Evolutionary conservation across 1,139 yeast genomes (phyloP), one percentile per base, ranked within the genome.

Genomic region (Taphrina flavorubra): DNA sequence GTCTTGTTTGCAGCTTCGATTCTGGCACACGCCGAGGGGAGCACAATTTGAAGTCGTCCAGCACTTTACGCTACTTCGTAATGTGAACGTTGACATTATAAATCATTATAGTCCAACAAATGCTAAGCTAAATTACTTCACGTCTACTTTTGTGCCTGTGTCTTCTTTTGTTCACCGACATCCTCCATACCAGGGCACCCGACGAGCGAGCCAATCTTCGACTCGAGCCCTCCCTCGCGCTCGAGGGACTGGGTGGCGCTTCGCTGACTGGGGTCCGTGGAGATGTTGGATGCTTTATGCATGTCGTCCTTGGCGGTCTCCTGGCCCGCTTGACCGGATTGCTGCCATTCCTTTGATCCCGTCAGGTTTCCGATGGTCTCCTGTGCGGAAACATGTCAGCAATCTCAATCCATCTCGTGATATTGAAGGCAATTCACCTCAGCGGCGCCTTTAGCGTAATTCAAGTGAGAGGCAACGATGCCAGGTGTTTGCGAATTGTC

Each of bases 101-200:
- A 2, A 25, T 25, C 31, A 25, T 25, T 25, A 25, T 25, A 25
- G 4, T 2, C 31, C 31, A 4, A 2, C 31, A 25, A 25, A 25
- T 25, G 31, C 31, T 25, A 25, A 4, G 31, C 31, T 25, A 25
- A 4, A 25, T 25, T 25, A 25, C 31, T 25, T 25, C 31, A 25
- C 31, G 31, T 14, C 47, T 63, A 63, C 61, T 63, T 44, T 13
- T 57, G 55, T 13, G 67, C 67, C 55, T 63, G 67, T 6, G 60
- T 31, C 51, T 65, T 39, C 58, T 65, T 65, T 44, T 37, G 49
- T 36, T 65, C 68, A 10, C 68, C 68, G 6, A 39, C 44, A 44
- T 65, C 55, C 42, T 57, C 68, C 68, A 65, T 65, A 8, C 68
- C 68, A 36, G 60, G 63, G 34, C 68, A 65, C n/a, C 68, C 68